Evolutionary conservation across 768 basidiomycete genomes (phyloP).

Genomic region (Mycena filopes): DNA sequence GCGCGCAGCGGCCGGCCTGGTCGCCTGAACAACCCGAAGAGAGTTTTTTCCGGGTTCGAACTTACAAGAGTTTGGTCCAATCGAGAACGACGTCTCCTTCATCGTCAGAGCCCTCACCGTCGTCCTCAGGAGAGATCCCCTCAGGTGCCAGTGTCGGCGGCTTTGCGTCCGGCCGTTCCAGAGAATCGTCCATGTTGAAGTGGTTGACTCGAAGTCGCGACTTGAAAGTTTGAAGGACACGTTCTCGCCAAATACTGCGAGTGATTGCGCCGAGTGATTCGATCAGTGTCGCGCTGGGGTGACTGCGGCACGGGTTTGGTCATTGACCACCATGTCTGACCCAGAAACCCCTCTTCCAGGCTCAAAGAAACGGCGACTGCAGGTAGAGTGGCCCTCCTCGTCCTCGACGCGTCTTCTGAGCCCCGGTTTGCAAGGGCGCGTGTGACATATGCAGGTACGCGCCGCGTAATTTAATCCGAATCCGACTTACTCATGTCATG

Average conservation of each 20-base stretch:
- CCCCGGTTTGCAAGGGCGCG: constrained; percentile 19
- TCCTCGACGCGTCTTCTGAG: background rate
- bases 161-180: constrained; percentile 56
- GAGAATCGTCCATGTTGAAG: constrained; percentile 69
- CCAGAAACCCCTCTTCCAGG: constrained; percentile 15
- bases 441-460: constrained; percentile 30
- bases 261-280: background rate
- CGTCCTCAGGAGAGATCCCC: constrained; percentile 49
- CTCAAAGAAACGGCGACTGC: constrained; percentile 30
- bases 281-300: background rate
- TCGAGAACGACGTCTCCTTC: constrained; percentile 85
- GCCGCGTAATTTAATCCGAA: background rate
- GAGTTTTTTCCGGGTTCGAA: background rate
- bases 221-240: background rate
- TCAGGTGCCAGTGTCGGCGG: constrained; percentile 40
- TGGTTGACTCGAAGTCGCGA: constrained; percentile 14
- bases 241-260: background rate
- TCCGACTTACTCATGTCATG: background rate
- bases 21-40: constrained; percentile 25
- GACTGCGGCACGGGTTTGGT: background rate
- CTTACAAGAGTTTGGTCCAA: constrained; percentile 82
- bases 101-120: constrained; percentile 64
- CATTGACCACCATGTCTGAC: constrained; percentile 19
- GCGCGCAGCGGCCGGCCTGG: constrained; percentile 55
- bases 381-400: constrained; percentile 17